These are phyloP conservation scores for Colletotrichum coccodes DNA, from an alignment of 2,329 filamentous ascomycete species.

Conservation along the genomic window DNA sequence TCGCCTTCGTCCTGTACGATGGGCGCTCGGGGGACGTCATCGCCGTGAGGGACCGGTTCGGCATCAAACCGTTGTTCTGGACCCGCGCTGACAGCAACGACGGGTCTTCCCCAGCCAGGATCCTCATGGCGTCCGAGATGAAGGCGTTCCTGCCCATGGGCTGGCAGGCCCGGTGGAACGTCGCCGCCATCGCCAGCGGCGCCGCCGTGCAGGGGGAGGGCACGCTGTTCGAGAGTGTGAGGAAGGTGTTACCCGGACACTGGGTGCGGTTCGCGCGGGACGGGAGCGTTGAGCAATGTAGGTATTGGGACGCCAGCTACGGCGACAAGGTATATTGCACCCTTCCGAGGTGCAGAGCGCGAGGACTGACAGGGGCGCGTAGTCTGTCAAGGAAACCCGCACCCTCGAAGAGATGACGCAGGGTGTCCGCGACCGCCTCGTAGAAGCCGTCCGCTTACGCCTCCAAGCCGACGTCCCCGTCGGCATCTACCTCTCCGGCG, in stretches of 20 bases:
- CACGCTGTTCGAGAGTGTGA: conserved; percentile 61
- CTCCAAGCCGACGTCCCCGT: conserved; percentile 66
- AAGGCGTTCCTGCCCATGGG: conserved; percentile 63
- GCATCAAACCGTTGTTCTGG: conserved; percentile 66
- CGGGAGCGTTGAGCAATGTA: conserved; percentile 41
- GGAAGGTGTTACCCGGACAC: conserved; percentile 53
- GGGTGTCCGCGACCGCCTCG: conserved; percentile 58
- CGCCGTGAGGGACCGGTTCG: conserved; percentile 63
- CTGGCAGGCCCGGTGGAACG: conserved; percentile 63
- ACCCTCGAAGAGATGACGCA: conserved; percentile 60
- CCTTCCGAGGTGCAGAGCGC: no score
- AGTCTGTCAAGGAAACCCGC: conserved; percentile 46
- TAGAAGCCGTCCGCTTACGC: conserved; percentile 61
- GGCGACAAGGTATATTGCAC: conserved; percentile 55
- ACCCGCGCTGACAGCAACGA: conserved; percentile 38
- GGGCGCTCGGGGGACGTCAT: conserved; percentile 48
- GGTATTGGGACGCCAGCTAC: conserved; percentile 64
- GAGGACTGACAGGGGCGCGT: neutral
- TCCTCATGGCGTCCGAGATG: conserved; percentile 61
- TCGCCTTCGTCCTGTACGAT: conserved; percentile 63
- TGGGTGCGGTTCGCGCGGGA: conserved; percentile 52
- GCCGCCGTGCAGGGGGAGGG: conserved; percentile 55
- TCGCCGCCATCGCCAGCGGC: conserved; percentile 52
- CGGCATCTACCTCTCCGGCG: conserved; percentile 65
- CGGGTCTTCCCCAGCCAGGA: conserved; percentile 35